Percentiles rank a stretch among this genome's conserved stretches.
These are phyloP conservation scores for Centrapalus pauciflorus DNA, from an alignment of 129 eudicot genomes.

Conservation along the genomic window DNA sequence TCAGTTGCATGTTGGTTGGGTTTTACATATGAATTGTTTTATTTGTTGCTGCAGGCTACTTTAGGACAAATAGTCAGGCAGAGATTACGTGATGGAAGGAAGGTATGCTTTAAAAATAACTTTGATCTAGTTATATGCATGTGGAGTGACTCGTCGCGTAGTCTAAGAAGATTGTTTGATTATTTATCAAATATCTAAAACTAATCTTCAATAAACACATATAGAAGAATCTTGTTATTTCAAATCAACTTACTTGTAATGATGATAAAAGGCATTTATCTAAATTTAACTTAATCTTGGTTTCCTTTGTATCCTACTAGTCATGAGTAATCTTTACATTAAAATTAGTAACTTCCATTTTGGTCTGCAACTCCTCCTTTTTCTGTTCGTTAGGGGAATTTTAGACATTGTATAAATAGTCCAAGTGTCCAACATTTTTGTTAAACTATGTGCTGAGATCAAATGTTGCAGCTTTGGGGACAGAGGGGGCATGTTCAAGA, in stretches of 20 bases:
- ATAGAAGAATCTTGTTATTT: too few relatives aligned
- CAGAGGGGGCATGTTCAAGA: too few relatives aligned
- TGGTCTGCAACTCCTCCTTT: neutral
- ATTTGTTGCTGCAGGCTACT: constrained; percentile 53
- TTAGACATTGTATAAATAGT: neutral
- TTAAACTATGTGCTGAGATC: too few relatives aligned
- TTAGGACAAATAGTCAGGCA: constrained; percentile 79
- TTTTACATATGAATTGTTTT: neutral
- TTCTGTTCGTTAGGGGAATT: neutral
- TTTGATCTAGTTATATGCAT: too few relatives aligned
- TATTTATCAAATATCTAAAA: neutral
- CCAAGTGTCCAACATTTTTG: neutral
- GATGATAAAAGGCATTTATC: too few relatives aligned
- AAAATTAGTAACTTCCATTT: neutral
- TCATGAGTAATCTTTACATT: too few relatives aligned
- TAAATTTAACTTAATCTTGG: too few relatives aligned
- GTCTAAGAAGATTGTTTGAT: neutral
- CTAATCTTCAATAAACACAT: neutral
- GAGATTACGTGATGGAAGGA: constrained; percentile 77
- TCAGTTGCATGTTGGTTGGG: neutral
- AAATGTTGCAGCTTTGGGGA: too few relatives aligned
- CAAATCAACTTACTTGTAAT: neutral
- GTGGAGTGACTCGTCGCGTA: too few relatives aligned
- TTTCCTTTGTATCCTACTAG: too few relatives aligned
- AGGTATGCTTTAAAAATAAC: constrained; percentile 40